phyloP scores from a whole-genome alignment of 2,329 filamentous ascomycete species.

The Pyrenophora tritici-repentis region DNA sequence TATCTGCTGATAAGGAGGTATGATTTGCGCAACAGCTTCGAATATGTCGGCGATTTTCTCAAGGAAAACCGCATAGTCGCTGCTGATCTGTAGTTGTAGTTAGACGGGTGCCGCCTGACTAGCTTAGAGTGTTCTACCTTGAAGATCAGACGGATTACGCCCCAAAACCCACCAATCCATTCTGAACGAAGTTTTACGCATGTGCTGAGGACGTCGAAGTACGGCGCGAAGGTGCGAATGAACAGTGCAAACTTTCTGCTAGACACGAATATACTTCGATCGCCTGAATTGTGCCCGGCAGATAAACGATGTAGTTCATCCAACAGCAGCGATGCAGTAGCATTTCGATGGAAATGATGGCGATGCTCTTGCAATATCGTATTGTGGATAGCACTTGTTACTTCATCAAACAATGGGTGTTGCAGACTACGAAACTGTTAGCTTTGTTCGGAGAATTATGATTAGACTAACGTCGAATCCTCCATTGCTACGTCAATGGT shows the following conservation, averaged over 20 bases:
- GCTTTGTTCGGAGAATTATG: conserved; percentile 2
- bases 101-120: neutral
- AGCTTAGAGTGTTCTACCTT: conserved; percentile 19
- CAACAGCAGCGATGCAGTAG: conserved; percentile 21
- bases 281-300: conserved; percentile 10
- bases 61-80: conserved; percentile 25
- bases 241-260: conserved; percentile 29
- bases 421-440: conserved; percentile 23
- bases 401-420: conserved; percentile 26
- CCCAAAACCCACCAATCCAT: conserved; percentile 35
- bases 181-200: conserved; percentile 22
- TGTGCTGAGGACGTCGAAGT: conserved; percentile 33
- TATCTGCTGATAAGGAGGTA: conserved; percentile 33
- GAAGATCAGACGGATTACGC: conserved; percentile 27
- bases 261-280: conserved; percentile 18
- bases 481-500: conserved; percentile 31
- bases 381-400: conserved; percentile 23
- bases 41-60: conserved; percentile 34
- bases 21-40: conserved; percentile 25
- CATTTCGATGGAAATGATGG: conserved; percentile 18
- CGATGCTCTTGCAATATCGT: conserved; percentile 26
- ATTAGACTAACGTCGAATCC: conserved; percentile 27
- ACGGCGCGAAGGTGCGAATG: conserved; percentile 27
- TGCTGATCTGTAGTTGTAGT: conserved; percentile 22
- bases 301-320: conserved; percentile 23